phyloP scores from a whole-genome alignment of 495 filamentous ascomycete species.

The Haplographium delicatum region DNA sequence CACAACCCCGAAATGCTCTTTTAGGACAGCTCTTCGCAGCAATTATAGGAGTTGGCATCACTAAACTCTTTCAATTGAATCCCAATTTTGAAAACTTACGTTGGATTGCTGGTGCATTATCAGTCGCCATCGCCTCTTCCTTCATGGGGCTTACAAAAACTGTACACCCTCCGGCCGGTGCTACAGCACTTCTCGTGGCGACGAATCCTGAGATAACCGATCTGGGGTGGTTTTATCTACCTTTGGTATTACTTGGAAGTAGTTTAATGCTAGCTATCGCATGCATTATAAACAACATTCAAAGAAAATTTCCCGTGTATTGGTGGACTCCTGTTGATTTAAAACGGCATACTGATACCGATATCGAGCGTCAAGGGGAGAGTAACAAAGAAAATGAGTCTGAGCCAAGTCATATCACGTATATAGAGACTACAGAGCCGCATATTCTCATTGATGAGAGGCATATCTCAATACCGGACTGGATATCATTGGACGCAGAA shows the following conservation, averaged over 20 bases:
- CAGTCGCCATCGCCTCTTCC: constrained; percentile 62
- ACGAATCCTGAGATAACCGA: constrained; percentile 47
- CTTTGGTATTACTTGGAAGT: constrained; percentile 60
- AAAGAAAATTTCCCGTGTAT: constrained; percentile 65
- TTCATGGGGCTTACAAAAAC: constrained; percentile 76
- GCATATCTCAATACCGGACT: constrained; percentile 30
- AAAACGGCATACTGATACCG: background rate
- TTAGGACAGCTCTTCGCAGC: constrained; percentile 67
- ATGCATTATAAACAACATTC: constrained; percentile 69
- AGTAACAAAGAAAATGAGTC: background rate
- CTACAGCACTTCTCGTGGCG: constrained; percentile 76
- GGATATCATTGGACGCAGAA: constrained; percentile 34
- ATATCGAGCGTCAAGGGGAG: constrained; percentile 9
- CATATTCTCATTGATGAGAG: constrained; percentile 29
- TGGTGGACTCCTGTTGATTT: constrained; percentile 57
- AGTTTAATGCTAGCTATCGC: constrained; percentile 61
- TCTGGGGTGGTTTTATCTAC: constrained; percentile 71
- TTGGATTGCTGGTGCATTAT: constrained; percentile 65
- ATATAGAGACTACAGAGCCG: background rate
- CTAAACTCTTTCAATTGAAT: constrained; percentile 66
- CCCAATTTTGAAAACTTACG: constrained; percentile 47
- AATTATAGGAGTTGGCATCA: constrained; percentile 58
- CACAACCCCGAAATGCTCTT: constrained; percentile 75
- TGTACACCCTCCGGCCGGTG: constrained; percentile 82
- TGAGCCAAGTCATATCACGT: background rate